phyloP scores from a whole-genome alignment of 495 filamentous ascomycete species.

The Podospora pseudoanserina region DNA sequence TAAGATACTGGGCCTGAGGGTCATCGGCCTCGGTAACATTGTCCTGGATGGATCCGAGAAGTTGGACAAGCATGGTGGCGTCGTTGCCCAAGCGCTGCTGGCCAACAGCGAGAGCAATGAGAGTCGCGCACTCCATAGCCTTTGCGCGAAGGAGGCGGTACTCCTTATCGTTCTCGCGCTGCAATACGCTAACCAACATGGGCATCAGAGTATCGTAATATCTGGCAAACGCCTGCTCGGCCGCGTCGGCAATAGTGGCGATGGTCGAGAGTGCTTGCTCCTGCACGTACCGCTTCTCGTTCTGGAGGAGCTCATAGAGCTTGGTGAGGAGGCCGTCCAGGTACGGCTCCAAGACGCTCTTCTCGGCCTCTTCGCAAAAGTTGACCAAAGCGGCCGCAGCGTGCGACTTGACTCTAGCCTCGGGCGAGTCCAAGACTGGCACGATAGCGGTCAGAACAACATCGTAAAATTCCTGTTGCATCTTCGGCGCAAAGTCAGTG shows the following conservation, averaged over 20 bases:
- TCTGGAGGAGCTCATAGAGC: slow-evolving; percentile 79
- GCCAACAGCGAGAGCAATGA: slow-evolving; percentile 94
- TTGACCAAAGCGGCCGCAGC: slow-evolving; percentile 96
- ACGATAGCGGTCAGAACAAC: slow-evolving; percentile 85
- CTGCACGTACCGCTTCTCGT: slow-evolving; percentile 91
- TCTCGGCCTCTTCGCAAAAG: slow-evolving; percentile 98
- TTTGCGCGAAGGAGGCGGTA: slow-evolving; percentile 88
- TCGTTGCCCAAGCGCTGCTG: slow-evolving; percentile 86
- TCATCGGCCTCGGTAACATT: slow-evolving; percentile 89
- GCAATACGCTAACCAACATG: slow-evolving; percentile 81
- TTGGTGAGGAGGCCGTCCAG: slow-evolving; percentile 80
- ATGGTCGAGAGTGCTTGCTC: slow-evolving; percentile 98
- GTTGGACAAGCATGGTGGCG: slow-evolving; percentile 77
- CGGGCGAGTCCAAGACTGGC: slow-evolving; percentile 82
- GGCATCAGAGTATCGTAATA: slow-evolving; percentile 98
- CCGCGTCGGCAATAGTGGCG: slow-evolving; percentile 96
- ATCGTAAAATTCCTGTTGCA: slow-evolving; percentile 94
- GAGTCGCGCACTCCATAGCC: slow-evolving; percentile 98
- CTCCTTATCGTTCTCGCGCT: slow-evolving; percentile 87
- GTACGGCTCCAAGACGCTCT: slow-evolving; percentile 86
- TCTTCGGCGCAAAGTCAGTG: slow-evolving; percentile 96
- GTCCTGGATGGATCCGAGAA: slow-evolving; percentile 81
- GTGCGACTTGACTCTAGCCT: slow-evolving; percentile 94
- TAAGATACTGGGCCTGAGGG: slow-evolving; percentile 92
- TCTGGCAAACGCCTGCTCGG: slow-evolving; percentile 89